phyloP scores from a whole-genome alignment of 1,139 yeast species.

The Yamadazyma conglobata region DNA sequence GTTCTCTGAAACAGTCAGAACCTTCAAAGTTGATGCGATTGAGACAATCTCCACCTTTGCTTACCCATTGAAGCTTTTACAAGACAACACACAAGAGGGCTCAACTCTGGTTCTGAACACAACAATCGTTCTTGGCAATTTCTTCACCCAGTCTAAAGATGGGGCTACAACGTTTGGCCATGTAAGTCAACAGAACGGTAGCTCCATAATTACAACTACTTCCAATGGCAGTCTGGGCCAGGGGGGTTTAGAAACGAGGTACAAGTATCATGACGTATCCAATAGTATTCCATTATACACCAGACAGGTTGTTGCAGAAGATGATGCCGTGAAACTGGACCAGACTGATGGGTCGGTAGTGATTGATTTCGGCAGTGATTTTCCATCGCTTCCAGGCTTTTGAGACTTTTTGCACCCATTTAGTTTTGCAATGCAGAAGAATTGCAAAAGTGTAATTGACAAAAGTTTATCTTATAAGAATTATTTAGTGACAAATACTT shows the following conservation, averaged over 20 bases:
- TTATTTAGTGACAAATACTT: no score
- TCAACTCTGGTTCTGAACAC: constrained; percentile 18
- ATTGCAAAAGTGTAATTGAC: no score
- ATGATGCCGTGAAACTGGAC: no score
- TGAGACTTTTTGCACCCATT: no score
- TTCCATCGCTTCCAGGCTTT: no score
- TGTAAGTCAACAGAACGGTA: constrained; percentile 41
- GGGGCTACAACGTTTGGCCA: not conserved
- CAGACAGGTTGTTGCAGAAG: constrained; percentile 43
- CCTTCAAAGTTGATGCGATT: constrained; percentile 1
- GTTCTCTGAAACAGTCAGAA: constrained; percentile 1
- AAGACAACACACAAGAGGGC: constrained; percentile 13
- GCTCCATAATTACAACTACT: constrained; percentile 42
- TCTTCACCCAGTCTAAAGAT: constrained; percentile 1
- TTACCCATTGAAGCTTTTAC: constrained; percentile 7
- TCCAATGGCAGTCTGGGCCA: constrained; percentile 51
- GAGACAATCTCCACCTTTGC: not conserved
- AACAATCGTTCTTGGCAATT: constrained; percentile 3
- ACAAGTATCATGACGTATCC: constrained; percentile 21
- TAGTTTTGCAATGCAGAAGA: no score
- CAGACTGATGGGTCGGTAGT: no score
- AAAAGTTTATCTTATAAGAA: no score
- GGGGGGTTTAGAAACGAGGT: constrained; percentile 41
- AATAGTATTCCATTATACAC: constrained; percentile 26
- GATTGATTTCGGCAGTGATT: no score